Evolutionary conservation across 2,329 filamentous ascomycete species (phyloP).

Genomic region (Colletotrichum echinochloae): DNA sequence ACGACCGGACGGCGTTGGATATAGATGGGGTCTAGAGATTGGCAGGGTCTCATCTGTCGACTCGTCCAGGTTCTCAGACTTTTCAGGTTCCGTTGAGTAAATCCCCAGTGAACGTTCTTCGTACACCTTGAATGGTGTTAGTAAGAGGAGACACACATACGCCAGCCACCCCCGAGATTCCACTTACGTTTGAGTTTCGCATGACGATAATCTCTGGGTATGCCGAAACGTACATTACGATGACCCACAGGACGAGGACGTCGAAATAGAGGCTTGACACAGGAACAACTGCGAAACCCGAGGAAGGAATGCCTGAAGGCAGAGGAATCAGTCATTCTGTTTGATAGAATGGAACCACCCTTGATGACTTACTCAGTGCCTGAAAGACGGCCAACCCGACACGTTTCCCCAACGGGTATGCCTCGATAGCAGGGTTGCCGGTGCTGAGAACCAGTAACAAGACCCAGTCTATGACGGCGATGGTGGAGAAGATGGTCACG

Average conservation of each 20-base stretch:
- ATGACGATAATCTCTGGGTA: constrained; percentile 73
- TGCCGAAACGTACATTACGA: constrained; percentile 76
- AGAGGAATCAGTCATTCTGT: constrained; percentile 7
- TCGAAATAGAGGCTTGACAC: constrained; percentile 68
- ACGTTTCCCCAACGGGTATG: constrained; percentile 64
- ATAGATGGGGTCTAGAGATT: constrained; percentile 35
- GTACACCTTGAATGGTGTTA: constrained; percentile 66
- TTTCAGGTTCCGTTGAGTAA: constrained; percentile 55
- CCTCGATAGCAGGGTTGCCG: constrained; percentile 66
- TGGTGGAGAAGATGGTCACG: constrained; percentile 67
- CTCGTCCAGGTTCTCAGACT: constrained; percentile 44
- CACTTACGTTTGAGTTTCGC: constrained; percentile 63
- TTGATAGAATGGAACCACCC: neutral
- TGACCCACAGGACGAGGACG: constrained; percentile 69
- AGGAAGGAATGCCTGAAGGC: constrained; percentile 67
- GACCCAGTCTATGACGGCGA: constrained; percentile 74
- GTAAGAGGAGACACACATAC: neutral
- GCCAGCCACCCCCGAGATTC: neutral
- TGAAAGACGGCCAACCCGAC: constrained; percentile 75
- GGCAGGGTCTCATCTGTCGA: constrained; percentile 46
- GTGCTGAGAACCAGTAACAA: constrained; percentile 75
- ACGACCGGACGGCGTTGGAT: neutral
- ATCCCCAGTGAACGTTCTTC: constrained; percentile 76
- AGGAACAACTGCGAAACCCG: constrained; percentile 74
- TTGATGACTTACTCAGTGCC: constrained; percentile 59